Evolutionary conservation across 192 early-diverging fungal species (phyloP).

Genomic region (Mortierella alpina): DNA sequence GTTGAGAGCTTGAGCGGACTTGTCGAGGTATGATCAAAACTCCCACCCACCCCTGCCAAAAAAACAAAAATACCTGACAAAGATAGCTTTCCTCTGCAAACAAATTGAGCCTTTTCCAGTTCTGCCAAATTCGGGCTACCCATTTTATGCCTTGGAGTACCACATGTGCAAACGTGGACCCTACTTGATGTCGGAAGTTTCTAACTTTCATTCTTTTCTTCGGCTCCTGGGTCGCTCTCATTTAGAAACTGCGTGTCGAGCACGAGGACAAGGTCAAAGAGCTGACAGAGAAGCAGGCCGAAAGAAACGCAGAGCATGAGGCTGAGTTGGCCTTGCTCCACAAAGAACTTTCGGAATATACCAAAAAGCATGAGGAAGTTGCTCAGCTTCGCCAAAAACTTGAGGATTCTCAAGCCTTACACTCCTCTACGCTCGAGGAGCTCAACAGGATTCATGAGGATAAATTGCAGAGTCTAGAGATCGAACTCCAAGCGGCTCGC

Average conservation of each 20-base stretch:
- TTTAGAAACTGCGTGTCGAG: constrained; percentile 47
- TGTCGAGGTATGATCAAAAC: constrained; percentile 32
- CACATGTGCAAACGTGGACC: neutral
- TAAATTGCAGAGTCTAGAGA: constrained; percentile 45
- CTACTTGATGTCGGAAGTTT: neutral
- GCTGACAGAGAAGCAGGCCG: constrained; percentile 27
- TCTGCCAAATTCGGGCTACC: too few species aligned
- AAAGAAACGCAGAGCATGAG: constrained; percentile 38
- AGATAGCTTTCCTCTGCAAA: too few species aligned
- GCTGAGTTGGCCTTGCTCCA: constrained; percentile 42
- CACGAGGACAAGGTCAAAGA: constrained; percentile 48
- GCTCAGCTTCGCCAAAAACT: constrained; percentile 29
- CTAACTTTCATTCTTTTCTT: neutral
- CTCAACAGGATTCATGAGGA: constrained; percentile 52
- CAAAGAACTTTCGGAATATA: constrained; percentile 34
- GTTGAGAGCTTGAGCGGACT: constrained; percentile 49
- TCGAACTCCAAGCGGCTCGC: constrained; percentile 48
- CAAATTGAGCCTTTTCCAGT: neutral
- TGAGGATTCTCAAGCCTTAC: constrained; percentile 44
- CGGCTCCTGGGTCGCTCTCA: neutral
- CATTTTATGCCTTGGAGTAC: neutral
- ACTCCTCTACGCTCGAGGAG: constrained; percentile 40
- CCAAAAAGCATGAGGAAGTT: constrained; percentile 42
- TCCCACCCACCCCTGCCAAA: neutral
- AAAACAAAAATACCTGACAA: neutral